Base-by-base conservation (phyloP, 805 yeast species). In the Cephaloascus albidus region DNA sequence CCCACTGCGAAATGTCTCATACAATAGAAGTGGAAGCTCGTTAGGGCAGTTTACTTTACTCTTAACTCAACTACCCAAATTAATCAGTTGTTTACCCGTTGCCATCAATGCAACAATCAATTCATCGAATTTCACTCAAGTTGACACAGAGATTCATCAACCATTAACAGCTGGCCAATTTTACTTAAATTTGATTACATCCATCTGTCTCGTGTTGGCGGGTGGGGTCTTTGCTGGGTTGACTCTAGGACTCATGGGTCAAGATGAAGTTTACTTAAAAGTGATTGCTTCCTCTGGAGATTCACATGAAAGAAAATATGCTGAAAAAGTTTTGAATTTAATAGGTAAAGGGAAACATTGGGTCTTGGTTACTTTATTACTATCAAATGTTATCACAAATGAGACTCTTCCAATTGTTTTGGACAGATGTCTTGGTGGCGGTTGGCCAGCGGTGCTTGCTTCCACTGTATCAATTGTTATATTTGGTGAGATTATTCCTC, bases 231-330 rank as follows among this genome's bases (percentile, higher is more conserved):
- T 86, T 68, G 95, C 95, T 4, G 95, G 95, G 5, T 69, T 90
- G 34, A 93, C 98, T n/a, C 67, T 90, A 37, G 97, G 93, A 2
- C 72, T 90, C 10, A 90, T 90, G 98, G 97, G 97, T 48, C 97
- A 90, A 60, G 97, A 90, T 58, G 97, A 90, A 59, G 90, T 90
- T 18, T 86, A 89, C 52, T 69, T 90, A 44, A 90, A 86, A 59
- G 98, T 90, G 10, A 82, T 90, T 44, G 80, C 88, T 40, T 77
- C 83, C 36, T 77, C 88, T n/a, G 97, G 98, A n/a, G 79, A 81
- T 12, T 57, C 69, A 2, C 47, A 54, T 4, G 97, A 90, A 57
- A 73, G 81, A 30, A 69, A 63, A 38, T 71, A 78, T 46, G 93
- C 97, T 10, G 58, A 64, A 17, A 80, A 74, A 48, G 97, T 90